Evolutionary conservation across 148 eudicot species (phyloP).

Genomic region (Rheum nobile): DNA sequence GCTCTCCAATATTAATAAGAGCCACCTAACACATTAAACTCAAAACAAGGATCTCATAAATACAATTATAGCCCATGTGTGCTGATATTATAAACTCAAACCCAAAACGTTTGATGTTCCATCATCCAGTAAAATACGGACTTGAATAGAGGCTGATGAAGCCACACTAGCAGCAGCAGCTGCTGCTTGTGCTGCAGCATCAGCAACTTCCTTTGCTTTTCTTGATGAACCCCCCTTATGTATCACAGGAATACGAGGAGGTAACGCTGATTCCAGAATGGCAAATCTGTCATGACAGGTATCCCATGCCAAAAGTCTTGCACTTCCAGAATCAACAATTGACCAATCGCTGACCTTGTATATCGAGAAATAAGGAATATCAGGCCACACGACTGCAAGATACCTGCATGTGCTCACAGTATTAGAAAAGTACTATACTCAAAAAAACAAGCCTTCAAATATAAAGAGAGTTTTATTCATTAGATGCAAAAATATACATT

Average conservation of each 20-base stretch:
- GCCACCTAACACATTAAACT: not conserved
- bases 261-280: no score
- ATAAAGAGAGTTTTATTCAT: not conserved
- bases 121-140: conserved; percentile 84
- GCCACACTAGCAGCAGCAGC: conserved; percentile 91
- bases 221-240: no score
- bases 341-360: no score
- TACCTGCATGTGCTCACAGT: conserved; percentile 42
- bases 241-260: no score
- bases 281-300: no score
- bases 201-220: no score
- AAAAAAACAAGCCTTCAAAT: not conserved
- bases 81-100: not conserved
- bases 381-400: conserved; percentile 93
- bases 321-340: no score
- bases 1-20: not conserved
- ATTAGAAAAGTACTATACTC: conserved; percentile 1
- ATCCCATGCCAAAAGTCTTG: no score
- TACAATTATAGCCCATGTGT: no score
- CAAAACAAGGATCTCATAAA: not conserved
- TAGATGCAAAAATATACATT: no score
- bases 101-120: conserved; percentile 82
- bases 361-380: no score
- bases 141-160: conserved; percentile 84
- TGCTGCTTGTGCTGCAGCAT: no score